Base-by-base conservation (phyloP, 1,284 basidiomycete species). In the Anthracocystis panici-leucophaei region DNA sequence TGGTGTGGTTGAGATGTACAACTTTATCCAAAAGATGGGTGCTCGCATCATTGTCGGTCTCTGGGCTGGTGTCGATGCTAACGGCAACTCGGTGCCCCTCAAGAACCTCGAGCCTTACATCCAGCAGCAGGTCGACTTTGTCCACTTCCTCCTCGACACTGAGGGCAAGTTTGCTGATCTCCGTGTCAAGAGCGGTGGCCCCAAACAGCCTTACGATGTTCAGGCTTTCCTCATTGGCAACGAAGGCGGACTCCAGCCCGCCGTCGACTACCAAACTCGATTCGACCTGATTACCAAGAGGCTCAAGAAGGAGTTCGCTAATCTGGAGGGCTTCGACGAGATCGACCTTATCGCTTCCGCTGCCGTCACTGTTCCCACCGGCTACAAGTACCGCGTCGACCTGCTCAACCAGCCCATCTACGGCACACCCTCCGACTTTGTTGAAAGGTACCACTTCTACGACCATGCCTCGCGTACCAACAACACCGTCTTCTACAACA, bases 1-100 rank as follows among this genome's bases (percentile, higher is more conserved):
- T 89, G 53, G 87, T 20, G 85, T 92, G 1, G 85, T 90, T 21
- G 91, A 92, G 73, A 91, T 91, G 75, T 86, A 91, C 56, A 84
- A 88, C 45, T 90, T 90, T 86, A 89, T 90, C 70, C 90, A 91
- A 78, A 90, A 91, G 75, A 80, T 90, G 46, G 78, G 79, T 46
- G 75, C 78, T 33, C 54, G 73, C 48, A 87, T 90, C 6, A 91
- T 91, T 72, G 91, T 91, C 89, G 90, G 89, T 16, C 88, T 92
- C 33, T 91, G 90, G 89, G 87, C 89, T 74, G 90, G 91, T 0
- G 85, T 86, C 52, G 81, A 79, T 11, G 74, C 77, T 29, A 69
- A 77, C 27, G 62, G 75, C 23, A 68, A 74, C 51, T 60, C 66
- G 52, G 83, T 91, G n/a, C 79, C 89, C 0, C 88, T 90, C 63